Evolutionary conservation across 2,329 filamentous ascomycete genomes (phyloP).

Genomic region (Scorias spongiosa): DNA sequence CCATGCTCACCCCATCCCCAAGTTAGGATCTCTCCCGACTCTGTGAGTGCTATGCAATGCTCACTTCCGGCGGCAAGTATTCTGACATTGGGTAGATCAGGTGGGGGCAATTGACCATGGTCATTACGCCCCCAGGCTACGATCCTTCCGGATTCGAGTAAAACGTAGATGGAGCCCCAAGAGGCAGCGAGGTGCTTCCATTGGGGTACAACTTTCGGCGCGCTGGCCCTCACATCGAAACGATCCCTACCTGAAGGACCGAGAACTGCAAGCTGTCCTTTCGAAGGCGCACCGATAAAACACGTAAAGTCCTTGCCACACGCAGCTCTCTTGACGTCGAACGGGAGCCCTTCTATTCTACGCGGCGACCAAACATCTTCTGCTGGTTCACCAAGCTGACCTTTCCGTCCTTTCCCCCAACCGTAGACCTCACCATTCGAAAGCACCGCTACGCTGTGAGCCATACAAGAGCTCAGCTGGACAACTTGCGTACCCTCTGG

Average conservation of each 20-base stretch:
- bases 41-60: constrained; percentile 62
- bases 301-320: constrained; percentile 82
- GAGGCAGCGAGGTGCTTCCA: constrained; percentile 62
- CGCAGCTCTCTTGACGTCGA: constrained; percentile 49
- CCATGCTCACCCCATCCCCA: constrained; percentile 99
- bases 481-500: constrained; percentile 42
- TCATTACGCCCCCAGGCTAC: constrained; percentile 72
- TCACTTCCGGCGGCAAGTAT: constrained; percentile 76
- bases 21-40: constrained; percentile 49
- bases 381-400: constrained; percentile 54
- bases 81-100: constrained; percentile 40
- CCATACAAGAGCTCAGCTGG: constrained; percentile 58
- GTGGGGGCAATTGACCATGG: constrained; percentile 63
- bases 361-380: constrained; percentile 43
- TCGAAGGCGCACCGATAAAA: constrained; percentile 39
- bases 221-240: constrained; percentile 28
- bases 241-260: constrained; percentile 64
- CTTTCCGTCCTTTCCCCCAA: constrained; percentile 79
- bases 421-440: constrained; percentile 65
- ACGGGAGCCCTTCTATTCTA: constrained; percentile 43
- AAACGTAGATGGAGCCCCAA: constrained; percentile 68
- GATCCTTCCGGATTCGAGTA: constrained; percentile 45
- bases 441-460: constrained; percentile 60
- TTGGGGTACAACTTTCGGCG: constrained; percentile 36
- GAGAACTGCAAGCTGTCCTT: constrained; percentile 50